Base-by-base conservation (phyloP, 306 rosid genomes). In the Cucumis cinereus region DNA sequence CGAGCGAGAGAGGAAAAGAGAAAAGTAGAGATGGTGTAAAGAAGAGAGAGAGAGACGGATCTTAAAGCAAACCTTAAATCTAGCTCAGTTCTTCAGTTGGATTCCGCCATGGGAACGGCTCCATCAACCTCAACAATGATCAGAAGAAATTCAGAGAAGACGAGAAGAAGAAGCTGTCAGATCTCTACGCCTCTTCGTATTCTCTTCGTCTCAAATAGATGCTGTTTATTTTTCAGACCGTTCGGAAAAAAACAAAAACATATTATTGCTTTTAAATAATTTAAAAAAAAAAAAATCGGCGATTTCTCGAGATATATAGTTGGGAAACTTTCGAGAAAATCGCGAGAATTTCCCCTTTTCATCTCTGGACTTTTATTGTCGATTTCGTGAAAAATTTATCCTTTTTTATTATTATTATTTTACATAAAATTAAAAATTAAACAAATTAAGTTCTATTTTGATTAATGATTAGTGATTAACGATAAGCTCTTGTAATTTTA, bases 51-150 rank as follows among this genome's bases (percentile, higher is more conserved):
- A 82, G 69, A 77, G 66, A 1, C 98, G 98, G 97, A 89, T 86
- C 83, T 85, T 77, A 89, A 91, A 84, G 81, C 30, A 1, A 52
- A 78, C 79, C 80, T 90, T 85, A 86, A 89, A 88, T 84, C 78
- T 17, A 73, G 81, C 81, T 76, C 79, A 52, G 52, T 10, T 76
- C 61, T 28, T n/a, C 61, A 52, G 76, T 77, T 89, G 81, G 85
- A 81, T 72, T 87, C 91, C 93, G 88, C 93, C 77, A 72, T 71
- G 85, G 55, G 77, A 79, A 36, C 77, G 55, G 62, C 74, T 77
- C 85, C 86, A 79, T 79, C 78, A 79, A 73, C 76, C 53, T 59
- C 55, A 57, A 45, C 57, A 30, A 30, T 30, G 36, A 28, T 43
- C 77, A 36, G 79, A 78, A 85, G 47, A 63, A 63, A 47, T 80